A percentile compares a stretch with the other conserved stretches of the same genome.
Evolutionary conservation across 108 stramenopile genomes (phyloP).

Genomic region (Epithemia pelagica): DNA sequence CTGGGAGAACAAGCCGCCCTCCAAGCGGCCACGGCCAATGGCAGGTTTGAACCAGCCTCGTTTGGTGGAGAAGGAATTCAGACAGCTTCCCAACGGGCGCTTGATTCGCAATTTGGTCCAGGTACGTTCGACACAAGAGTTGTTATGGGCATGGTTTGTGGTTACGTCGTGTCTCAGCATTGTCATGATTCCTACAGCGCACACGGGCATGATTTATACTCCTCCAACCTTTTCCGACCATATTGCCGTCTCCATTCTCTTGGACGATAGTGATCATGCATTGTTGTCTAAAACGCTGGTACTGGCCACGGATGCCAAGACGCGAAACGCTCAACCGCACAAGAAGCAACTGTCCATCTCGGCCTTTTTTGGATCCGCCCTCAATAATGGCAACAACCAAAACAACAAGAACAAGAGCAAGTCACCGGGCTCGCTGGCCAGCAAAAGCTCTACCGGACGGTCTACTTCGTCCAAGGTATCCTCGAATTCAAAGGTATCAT

Average conservation of each 20-base stretch:
- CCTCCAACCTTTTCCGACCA: conserved; percentile 90
- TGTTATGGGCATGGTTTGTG: too few relatives aligned
- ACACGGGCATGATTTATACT: conserved; percentile 89
- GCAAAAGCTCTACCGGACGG: neutral
- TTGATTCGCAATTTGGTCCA: conserved; percentile 69
- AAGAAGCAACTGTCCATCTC: conserved; percentile 70
- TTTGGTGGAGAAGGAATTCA: conserved; percentile 85
- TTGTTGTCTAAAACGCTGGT: conserved; percentile 5
- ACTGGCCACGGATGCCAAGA: conserved; percentile 35
- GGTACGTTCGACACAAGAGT: too few relatives aligned
- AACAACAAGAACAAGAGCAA: neutral
- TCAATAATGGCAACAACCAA: neutral
- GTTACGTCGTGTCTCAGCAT: too few relatives aligned
- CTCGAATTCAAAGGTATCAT: neutral
- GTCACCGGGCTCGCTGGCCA: neutral
- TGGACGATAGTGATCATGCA: conserved; percentile 26
- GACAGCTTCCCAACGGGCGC: conserved; percentile 43
- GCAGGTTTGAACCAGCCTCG: conserved; percentile 56
- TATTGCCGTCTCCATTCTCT: conserved; percentile 68
- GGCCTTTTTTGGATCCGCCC: conserved; percentile 60
- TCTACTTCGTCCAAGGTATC: neutral
- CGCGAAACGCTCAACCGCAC: conserved; percentile 82
- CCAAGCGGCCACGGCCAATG: conserved; percentile 71
- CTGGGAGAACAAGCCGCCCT: conserved; percentile 69
- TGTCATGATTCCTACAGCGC: too few relatives aligned